phyloP scores from a whole-genome alignment of 148 eudicot genomes.

The Chenopodium quinoa region DNA sequence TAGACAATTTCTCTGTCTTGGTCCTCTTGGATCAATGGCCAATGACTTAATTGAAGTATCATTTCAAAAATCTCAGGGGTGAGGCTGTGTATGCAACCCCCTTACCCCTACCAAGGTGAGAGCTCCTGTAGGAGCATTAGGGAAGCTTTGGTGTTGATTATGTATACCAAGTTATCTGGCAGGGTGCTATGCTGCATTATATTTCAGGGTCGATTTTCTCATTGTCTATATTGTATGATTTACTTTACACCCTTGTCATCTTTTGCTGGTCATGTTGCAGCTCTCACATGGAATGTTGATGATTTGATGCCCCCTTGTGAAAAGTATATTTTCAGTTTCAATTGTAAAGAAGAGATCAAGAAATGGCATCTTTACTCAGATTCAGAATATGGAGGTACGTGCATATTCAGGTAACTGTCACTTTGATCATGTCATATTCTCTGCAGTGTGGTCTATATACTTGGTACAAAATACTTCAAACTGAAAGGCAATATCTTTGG shows the following conservation, averaged over 20 bases:
- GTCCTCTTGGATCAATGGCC: neutral
- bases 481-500: neutral
- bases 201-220: neutral
- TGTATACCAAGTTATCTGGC: neutral
- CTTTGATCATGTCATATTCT: constrained; percentile 7
- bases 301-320: constrained; percentile 86
- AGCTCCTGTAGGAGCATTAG: neutral
- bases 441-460: neutral
- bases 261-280: constrained; percentile 40
- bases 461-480: neutral
- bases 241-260: neutral
- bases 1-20: neutral
- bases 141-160: neutral
- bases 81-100: neutral
- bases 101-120: neutral
- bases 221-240: neutral
- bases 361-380: constrained; percentile 97
- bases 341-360: constrained; percentile 78
- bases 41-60: neutral
- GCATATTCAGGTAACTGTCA: constrained; percentile 25
- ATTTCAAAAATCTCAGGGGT: neutral
- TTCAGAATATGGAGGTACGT: constrained; percentile 93
- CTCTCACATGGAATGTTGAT: constrained; percentile 81
- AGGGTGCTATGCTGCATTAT: neutral
- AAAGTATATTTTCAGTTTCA: constrained; percentile 66